Conservation (phyloP, 139 green algal genomes). For the Yamagishiella unicocca region DNA sequence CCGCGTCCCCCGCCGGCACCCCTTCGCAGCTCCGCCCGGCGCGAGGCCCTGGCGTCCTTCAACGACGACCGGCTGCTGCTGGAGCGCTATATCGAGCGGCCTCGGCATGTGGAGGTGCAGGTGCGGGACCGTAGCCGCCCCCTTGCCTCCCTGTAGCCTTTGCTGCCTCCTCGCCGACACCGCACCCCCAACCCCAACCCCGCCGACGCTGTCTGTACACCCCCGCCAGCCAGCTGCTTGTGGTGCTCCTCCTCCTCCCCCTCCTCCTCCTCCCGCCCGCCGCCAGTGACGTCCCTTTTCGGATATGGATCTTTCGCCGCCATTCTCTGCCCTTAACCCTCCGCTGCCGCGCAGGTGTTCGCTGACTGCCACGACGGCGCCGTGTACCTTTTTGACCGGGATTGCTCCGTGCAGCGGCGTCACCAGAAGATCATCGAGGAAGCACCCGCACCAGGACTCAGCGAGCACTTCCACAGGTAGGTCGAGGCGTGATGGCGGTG, state of each 20-base stretch:
- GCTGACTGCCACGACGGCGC: constrained; percentile 78
- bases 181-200: too few species aligned
- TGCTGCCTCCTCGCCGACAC: too few species aligned
- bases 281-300: too few species aligned
- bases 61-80: constrained; percentile 86
- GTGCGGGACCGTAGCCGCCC: constrained; percentile 43
- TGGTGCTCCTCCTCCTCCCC: neutral
- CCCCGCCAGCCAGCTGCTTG: neutral
- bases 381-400: constrained; percentile 87
- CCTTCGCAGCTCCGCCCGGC: constrained; percentile 64
- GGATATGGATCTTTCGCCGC: too few species aligned
- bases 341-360: constrained; percentile 73
- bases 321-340: too few species aligned
- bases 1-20: constrained; percentile 42
- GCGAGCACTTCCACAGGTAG: constrained; percentile 60
- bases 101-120: constrained; percentile 90
- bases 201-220: too few species aligned
- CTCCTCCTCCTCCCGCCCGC: neutral
- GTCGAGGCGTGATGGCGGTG: neutral
- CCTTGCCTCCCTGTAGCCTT: too few species aligned
- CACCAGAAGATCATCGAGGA: constrained; percentile 92
- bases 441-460: constrained; percentile 78
- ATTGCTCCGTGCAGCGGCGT: constrained; percentile 88
- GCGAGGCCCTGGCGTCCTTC: constrained; percentile 83
- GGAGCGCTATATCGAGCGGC: constrained; percentile 84